Percentiles rank a stretch among this genome's conserved stretches.
phyloP scores from a whole-genome alignment of 306 rosid genomes.

The Herpetospermum pedunculosum region DNA sequence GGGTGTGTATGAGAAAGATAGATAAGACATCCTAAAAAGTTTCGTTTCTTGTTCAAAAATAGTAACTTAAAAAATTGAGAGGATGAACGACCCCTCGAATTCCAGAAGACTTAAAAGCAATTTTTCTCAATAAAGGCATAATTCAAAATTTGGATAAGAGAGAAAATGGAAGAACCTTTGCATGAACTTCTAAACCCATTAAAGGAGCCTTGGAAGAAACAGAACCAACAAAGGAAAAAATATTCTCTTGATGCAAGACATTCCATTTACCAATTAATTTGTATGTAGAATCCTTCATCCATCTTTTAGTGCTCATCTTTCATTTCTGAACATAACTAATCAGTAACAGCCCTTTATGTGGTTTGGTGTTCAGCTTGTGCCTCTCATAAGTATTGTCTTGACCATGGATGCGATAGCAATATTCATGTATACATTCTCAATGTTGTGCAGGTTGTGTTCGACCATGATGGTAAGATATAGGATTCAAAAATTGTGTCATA shows the following conservation, averaged over 20 bases:
- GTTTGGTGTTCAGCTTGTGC: neutral
- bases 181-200: no score
- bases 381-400: neutral
- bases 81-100: neutral
- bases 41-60: no score
- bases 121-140: neutral
- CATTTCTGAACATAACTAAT: neutral
- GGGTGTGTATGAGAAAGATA: no score
- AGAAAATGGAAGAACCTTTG: no score
- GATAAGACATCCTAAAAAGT: no score
- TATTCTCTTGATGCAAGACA: no score
- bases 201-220: no score
- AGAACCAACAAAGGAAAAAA: no score
- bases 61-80: no score
- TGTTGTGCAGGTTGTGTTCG: slow-evolving; percentile 87
- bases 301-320: neutral
- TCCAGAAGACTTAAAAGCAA: neutral
- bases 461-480: slow-evolving; percentile 83
- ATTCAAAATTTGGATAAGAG: neutral
- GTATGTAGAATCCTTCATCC: neutral
- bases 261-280: no score
- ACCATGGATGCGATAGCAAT: neutral
- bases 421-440: neutral
- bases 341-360: neutral
- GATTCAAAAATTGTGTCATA: neutral